Evolutionary conservation across 345 rosid genomes (phyloP), one percentile per base, ranked within the genome.

Genomic region (Hibiscus trionum): DNA sequence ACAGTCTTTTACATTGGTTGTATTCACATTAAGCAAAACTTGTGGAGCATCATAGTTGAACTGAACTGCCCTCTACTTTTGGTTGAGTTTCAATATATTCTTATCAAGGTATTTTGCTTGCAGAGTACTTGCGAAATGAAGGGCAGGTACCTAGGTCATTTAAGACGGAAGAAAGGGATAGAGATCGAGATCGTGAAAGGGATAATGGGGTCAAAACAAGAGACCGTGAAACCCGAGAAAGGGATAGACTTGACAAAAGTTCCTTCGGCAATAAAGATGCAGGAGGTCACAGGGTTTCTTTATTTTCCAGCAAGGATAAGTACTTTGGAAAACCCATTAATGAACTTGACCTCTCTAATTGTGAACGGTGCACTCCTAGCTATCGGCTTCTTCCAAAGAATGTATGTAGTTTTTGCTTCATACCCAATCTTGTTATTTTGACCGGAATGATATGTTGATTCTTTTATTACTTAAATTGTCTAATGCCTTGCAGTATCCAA

Each of bases 361-460:
- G 98, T 82, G 98, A 90, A 81, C 85, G 87, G 24, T 92, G 99
- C 84, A 90, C 97, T 75, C 98, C 99, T 77, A 95, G 99, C 72
- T 95, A 95, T 80, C 91, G 99, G 27, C 90, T 92, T 75, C 91
- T 95, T 72, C 99, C 99, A 65, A 86, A 88, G 77, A 87, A 84
- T 82, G 99, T 95, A 80, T 59, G 89, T 12, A 53, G 46, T 49
- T 35, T 37, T 49, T 55, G 4, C 37, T 72, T 76, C 21, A 21
- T 52, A 33, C 70, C 74, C 67, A 61, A 39, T 14, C 31, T 57
- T n/a, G 6, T 37, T 35, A 24, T 56, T 58, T 11, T 39, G 27
- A 37, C 14, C 60, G 24, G 46, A 66, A 44, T n/a, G 76, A 19
- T 70, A 33, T 26, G 56, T 69, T 73, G 57, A 75, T 61, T 3